These are phyloP conservation scores for Aureobasidium sp. DNA, from an alignment of 2,329 filamentous ascomycete species.

Conservation along the genomic window DNA sequence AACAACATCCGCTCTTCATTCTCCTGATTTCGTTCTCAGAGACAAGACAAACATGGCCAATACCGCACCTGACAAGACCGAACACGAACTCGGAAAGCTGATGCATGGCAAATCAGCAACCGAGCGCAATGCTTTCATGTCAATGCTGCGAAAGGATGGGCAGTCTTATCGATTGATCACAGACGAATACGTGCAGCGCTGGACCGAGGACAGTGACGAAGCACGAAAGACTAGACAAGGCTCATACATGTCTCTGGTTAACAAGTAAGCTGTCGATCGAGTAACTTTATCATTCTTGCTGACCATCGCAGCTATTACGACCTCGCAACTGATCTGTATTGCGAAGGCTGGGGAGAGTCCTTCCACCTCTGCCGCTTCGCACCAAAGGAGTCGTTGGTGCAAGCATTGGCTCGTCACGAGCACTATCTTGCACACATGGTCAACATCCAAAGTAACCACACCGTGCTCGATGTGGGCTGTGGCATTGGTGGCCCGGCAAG, in stretches of 20 bases:
- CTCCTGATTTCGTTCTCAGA: background rate
- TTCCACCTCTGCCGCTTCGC: conserved; percentile 98
- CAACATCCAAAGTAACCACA: conserved; percentile 75
- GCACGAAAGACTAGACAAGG: conserved; percentile 64
- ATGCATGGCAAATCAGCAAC: conserved; percentile 65
- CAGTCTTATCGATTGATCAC: conserved; percentile 72
- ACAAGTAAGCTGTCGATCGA: conserved; percentile 53
- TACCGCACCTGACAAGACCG: background rate
- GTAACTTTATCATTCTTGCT: background rate
- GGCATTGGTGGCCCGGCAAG: conserved; percentile 92
- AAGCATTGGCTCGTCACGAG: conserved; percentile 92
- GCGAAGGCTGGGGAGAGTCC: conserved; percentile 91
- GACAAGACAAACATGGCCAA: background rate
- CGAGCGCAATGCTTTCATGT: conserved; percentile 72
- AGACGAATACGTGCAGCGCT: conserved; percentile 94
- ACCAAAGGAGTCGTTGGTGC: conserved; percentile 74
- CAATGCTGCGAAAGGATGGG: conserved; percentile 79
- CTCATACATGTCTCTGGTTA: conserved; percentile 77
- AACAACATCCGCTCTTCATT: background rate
- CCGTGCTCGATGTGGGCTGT: conserved; percentile 93
- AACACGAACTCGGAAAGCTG: conserved; percentile 44
- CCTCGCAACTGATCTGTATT: conserved; percentile 50
- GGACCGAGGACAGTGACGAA: conserved; percentile 86
- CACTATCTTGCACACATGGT: conserved; percentile 93
- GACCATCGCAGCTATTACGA: conserved; percentile 69